A percentile compares a stretch with the other conserved stretches of the same genome.
These are phyloP conservation scores for Stachybotrys elegans DNA, from an alignment of 2,329 filamentous ascomycete genomes.

Conservation along the genomic window DNA sequence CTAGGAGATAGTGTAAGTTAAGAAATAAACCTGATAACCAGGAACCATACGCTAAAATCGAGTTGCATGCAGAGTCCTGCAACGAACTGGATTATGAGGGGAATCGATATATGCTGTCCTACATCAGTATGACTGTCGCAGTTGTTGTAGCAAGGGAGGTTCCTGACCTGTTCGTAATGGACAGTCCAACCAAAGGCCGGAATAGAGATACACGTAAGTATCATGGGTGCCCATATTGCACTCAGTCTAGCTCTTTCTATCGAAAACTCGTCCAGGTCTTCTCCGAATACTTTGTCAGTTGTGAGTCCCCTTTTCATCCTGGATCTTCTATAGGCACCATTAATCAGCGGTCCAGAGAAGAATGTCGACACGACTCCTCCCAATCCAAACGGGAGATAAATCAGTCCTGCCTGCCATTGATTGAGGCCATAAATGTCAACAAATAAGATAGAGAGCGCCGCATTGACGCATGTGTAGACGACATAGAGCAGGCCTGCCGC, in stretches of 20 bases:
- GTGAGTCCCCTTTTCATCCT: constrained; percentile 6
- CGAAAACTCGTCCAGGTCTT: neutral
- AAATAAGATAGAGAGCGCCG: constrained; percentile 16
- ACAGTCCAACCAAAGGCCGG: neutral
- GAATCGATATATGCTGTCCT: constrained; percentile 13
- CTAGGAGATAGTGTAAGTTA: constrained; percentile 4
- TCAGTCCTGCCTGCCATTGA: constrained; percentile 16
- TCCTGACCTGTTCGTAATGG: neutral
- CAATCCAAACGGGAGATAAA: constrained; percentile 18
- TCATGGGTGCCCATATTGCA: neutral
- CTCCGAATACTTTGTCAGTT: neutral
- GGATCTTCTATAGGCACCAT: constrained; percentile 12
- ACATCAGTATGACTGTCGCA: constrained; percentile 10
- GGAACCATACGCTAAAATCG: constrained; percentile 10
- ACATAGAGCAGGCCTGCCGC: constrained; percentile 13
- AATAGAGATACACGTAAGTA: neutral
- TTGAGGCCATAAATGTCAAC: constrained; percentile 16
- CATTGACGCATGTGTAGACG: constrained; percentile 15
- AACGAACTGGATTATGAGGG: constrained; percentile 16
- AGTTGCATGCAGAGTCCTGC: constrained; percentile 14
- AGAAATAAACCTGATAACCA: neutral
- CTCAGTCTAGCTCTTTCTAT: neutral
- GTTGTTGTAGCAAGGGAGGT: neutral
- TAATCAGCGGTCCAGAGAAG: constrained; percentile 13
- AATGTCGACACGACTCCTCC: constrained; percentile 15